These are phyloP conservation scores for Capniomyces stellatus DNA, from an alignment of 371 early-diverging fungal species.

Conservation along the genomic window DNA sequence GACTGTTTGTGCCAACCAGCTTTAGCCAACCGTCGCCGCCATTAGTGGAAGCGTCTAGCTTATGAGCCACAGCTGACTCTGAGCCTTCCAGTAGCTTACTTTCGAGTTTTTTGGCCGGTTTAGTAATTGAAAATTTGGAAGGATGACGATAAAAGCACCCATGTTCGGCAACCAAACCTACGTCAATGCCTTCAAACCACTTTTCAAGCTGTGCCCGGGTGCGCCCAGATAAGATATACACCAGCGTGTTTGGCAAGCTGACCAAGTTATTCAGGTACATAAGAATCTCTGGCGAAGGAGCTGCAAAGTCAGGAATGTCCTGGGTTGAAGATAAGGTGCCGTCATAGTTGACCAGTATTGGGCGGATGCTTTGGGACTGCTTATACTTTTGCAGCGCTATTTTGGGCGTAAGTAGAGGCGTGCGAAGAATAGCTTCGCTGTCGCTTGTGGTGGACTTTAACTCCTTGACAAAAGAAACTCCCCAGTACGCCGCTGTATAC, in stretches of 20 bases:
- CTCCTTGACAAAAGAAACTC: constrained; percentile 78
- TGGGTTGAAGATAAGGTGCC: constrained; percentile 75
- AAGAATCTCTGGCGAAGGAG: constrained; percentile 45
- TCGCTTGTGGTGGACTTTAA: constrained; percentile 55
- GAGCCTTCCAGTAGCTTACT: background rate
- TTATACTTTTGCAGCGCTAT: constrained; percentile 15
- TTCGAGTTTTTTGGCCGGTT: background rate
- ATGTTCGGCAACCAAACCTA: constrained; percentile 87
- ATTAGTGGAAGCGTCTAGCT: constrained; percentile 15
- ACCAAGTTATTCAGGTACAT: constrained; percentile 47
- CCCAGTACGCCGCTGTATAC: constrained; percentile 99
- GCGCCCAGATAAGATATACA: constrained; percentile 86
- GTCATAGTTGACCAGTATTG: constrained; percentile 88
- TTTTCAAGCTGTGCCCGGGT: constrained; percentile 59
- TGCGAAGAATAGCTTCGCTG: constrained; percentile 43
- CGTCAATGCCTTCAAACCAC: constrained; percentile 71
- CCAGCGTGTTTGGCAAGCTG: constrained; percentile 58
- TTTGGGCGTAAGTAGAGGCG: constrained; percentile 36
- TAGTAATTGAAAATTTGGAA: constrained; percentile 10
- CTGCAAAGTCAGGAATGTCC: constrained; percentile 73
- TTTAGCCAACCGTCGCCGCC: constrained; percentile 49
- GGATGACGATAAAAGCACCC: constrained; percentile 88
- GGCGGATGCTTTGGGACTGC: constrained; percentile 21
- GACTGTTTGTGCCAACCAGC: constrained; percentile 63
- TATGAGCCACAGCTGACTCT: constrained; percentile 1